Evolutionary conservation across 1,139 yeast species (phyloP), one percentile per base, ranked within the genome.

Genomic region (Taiozyma sp.): DNA sequence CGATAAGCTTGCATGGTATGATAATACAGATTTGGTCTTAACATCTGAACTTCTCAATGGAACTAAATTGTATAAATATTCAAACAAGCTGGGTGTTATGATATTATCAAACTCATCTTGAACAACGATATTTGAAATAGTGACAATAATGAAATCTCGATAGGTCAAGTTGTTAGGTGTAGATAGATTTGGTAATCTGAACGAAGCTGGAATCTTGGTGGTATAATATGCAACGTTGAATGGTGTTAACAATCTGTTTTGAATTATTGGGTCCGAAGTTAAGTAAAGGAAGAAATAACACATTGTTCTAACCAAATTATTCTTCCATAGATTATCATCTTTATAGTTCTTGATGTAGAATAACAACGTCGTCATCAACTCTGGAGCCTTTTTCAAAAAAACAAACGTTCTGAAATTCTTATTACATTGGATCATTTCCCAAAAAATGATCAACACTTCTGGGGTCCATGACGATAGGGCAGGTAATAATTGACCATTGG

Each of bases 351-450:
- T 72, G 48, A 88, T 71, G 63, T 87, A 81, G 63, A 78, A 87
- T 13, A 83, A 63, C 42, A 87, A 66, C 2, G 78, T 66, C 0
- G 86, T 70, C 51, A 81, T 67, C 40, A 87, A 67, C 57, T 85
- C 88, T 34, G 78, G 73, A 9, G 81, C 76, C 54, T 74, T 75
- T 45, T 75, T 73, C 24, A 73, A 71, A 2, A 79, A 73, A 34
- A 87, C 70, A 51, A 78, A 70, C 9, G 70, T 63, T 55, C 76
- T 76, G 59, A 84, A 82, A 36, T 64, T 63, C 51, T 71, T 72
- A 67, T 92, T 92, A 59, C 91, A 84, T 64, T 88, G 95, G 41
- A 81, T 70, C 48, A 90, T 68, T 62, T 88, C 96, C 89, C 96
- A 88, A 23, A 87, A 63, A 9, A 92, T 65, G 67, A 87, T 76